Percentiles rank a stretch among this genome's conserved stretches.
Conservation (phyloP, 2,329 filamentous ascomycete species). For the Pseudophaeomoniella oleicola region DNA sequence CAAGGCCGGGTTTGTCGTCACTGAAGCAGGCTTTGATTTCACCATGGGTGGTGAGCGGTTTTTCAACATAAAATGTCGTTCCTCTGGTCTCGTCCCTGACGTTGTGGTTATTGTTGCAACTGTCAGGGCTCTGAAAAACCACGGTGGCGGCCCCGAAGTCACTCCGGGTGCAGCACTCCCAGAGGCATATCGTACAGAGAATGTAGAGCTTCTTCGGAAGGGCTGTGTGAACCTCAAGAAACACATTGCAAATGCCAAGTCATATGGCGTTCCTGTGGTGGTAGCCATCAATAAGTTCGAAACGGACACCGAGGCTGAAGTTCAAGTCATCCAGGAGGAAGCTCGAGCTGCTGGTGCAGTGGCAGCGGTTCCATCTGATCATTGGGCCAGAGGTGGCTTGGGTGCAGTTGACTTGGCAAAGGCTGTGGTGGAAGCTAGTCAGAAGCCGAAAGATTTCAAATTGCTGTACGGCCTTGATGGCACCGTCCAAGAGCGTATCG, state of each 20-base stretch:
- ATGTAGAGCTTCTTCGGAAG: constrained; percentile 74
- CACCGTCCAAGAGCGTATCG: constrained; percentile 75
- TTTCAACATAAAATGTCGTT: constrained; percentile 99
- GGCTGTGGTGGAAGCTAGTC: constrained; percentile 67
- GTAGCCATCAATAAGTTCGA: constrained; percentile 96
- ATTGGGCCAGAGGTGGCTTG: constrained; percentile 90
- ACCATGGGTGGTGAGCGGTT: constrained; percentile 99
- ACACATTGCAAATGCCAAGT: constrained; percentile 80
- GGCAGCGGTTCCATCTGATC: constrained; percentile 84
- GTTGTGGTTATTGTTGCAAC: constrained; percentile 92
- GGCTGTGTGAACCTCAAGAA: constrained; percentile 92
- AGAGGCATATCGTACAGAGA: constrained; percentile 83
- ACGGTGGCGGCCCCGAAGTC: constrained; percentile 91
- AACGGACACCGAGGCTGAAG: constrained; percentile 85
- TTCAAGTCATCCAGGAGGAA: constrained; percentile 78
- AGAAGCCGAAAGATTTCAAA: constrained; percentile 75
- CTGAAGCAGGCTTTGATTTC: constrained; percentile 96
- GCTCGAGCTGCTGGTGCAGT: constrained; percentile 83
- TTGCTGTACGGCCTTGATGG: constrained; percentile 72
- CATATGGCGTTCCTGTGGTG: constrained; percentile 83
- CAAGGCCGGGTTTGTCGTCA: constrained; percentile 86
- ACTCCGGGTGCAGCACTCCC: constrained; percentile 71
- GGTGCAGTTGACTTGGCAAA: constrained; percentile 81
- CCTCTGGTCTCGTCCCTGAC: constrained; percentile 82
- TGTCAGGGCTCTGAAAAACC: constrained; percentile 88